Evolutionary conservation across 768 basidiomycete genomes (phyloP).

Genomic region (Hygrocybe coccinea): DNA sequence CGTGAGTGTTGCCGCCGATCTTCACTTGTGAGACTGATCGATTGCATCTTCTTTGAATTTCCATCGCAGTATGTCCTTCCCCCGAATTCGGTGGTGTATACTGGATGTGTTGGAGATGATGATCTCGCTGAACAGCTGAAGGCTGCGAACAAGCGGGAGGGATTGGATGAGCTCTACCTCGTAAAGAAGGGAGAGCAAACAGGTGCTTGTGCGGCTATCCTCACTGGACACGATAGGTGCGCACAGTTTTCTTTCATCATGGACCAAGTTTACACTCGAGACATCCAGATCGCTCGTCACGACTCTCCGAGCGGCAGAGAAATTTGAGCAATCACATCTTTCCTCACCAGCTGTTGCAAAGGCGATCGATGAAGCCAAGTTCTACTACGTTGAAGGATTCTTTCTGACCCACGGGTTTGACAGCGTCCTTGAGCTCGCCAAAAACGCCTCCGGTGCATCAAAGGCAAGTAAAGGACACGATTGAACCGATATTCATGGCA

Average conservation of each 20-base stretch:
- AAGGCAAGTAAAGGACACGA: conserved; percentile 53
- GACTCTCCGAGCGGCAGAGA: conserved; percentile 84
- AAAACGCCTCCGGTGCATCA: conserved; percentile 65
- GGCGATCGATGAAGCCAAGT: conserved; percentile 72
- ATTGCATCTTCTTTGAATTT: not conserved
- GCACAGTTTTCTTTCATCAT: conserved; percentile 15
- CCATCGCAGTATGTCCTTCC: conserved; percentile 79
- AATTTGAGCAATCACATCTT: conserved; percentile 79
- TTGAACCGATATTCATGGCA: not conserved
- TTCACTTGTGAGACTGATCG: conserved; percentile 25
- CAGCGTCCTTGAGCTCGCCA: conserved; percentile 65
- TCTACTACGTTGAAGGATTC: conserved; percentile 94
- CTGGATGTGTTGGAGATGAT: conserved; percentile 92
- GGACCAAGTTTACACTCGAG: too few species aligned
- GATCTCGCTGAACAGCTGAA: conserved; percentile 85
- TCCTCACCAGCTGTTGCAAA: conserved; percentile 68
- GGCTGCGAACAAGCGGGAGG: conserved; percentile 87
- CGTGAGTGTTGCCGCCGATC: conserved; percentile 93
- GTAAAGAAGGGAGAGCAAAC: conserved; percentile 85
- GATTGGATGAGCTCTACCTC: conserved; percentile 81
- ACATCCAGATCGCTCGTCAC: conserved; percentile 80
- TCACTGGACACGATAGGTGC: conserved; percentile 89
- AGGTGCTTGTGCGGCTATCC: conserved; percentile 92
- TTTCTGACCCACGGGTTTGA: conserved; percentile 92
- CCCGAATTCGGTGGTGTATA: conserved; percentile 81